Percentiles rank a stretch among this genome's conserved stretches.
phyloP scores from a whole-genome alignment of 2,329 filamentous ascomycete species.

The Ampelomyces quisqualis region DNA sequence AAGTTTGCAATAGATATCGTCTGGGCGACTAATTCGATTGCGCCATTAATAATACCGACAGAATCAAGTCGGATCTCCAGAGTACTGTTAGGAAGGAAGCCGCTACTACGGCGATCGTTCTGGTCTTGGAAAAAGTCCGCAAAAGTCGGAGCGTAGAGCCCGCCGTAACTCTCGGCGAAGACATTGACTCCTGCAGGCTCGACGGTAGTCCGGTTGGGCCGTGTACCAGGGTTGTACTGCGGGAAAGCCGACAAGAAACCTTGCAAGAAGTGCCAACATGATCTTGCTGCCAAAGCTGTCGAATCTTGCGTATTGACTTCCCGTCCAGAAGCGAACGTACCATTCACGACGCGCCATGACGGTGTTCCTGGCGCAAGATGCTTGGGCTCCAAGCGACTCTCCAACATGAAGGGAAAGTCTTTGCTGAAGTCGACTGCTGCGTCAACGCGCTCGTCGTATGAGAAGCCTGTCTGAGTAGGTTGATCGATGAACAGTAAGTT shows the following conservation, averaged over 20 bases:
- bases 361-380: constrained; percentile 28
- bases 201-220: constrained; percentile 35
- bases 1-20: constrained; percentile 59
- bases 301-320: constrained; percentile 55
- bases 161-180: constrained; percentile 70
- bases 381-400: constrained; percentile 27
- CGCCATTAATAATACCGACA: constrained; percentile 70
- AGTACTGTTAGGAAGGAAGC: constrained; percentile 53
- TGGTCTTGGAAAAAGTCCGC: constrained; percentile 60
- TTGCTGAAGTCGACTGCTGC: constrained; percentile 23
- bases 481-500: constrained; percentile 63
- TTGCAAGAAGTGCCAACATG: constrained; percentile 67
- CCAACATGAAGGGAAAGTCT: neutral
- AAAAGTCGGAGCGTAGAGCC: constrained; percentile 68
- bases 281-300: constrained; percentile 57
- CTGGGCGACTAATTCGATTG: constrained; percentile 66
- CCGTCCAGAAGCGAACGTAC: constrained; percentile 64
- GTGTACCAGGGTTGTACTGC: constrained; percentile 55
- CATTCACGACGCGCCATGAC: constrained; percentile 56
- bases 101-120: constrained; percentile 58
- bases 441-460: constrained; percentile 64
- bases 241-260: constrained; percentile 61
- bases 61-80: constrained; percentile 62
- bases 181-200: constrained; percentile 61
- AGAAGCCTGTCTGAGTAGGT: constrained; percentile 70